These are phyloP conservation scores for Cnidoscolus chayamansa DNA, from an alignment of 441 rosid species.

Conservation along the genomic window DNA sequence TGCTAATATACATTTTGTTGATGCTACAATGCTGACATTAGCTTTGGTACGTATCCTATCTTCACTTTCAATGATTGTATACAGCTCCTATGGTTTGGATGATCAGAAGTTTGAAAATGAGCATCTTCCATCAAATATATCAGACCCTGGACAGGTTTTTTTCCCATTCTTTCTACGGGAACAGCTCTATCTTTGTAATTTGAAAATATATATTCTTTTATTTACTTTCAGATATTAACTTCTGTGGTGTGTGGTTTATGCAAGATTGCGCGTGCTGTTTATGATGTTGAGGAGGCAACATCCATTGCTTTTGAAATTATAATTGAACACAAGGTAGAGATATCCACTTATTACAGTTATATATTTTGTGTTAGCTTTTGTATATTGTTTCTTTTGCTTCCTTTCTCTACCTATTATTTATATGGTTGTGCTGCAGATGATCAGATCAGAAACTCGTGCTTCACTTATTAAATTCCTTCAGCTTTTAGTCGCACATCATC, in stretches of 20 bases:
- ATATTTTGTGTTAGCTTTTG: slow-evolving; percentile 3
- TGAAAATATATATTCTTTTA: not conserved
- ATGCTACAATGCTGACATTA: slow-evolving; percentile 3
- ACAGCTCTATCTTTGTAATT: slow-evolving; percentile 15
- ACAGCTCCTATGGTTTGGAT: slow-evolving; percentile 77
- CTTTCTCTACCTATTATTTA: slow-evolving; percentile 1
- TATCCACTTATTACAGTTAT: slow-evolving; percentile 9
- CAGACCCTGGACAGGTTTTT: slow-evolving; percentile 70
- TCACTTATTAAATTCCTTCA: slow-evolving; percentile 78
- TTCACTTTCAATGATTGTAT: slow-evolving; percentile 20
- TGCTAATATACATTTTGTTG: not conserved
- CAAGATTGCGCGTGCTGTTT: slow-evolving; percentile 84
- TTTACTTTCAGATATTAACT: slow-evolving; percentile 21
- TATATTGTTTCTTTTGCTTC: not conserved
- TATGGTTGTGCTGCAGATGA: slow-evolving; percentile 48
- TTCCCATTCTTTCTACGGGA: slow-evolving; percentile 6
- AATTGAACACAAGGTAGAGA: slow-evolving; percentile 56
- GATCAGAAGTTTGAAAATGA: slow-evolving; percentile 81
- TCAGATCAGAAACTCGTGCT: slow-evolving; percentile 68
- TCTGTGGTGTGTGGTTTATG: slow-evolving; percentile 20
- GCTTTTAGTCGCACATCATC: slow-evolving; percentile 87
- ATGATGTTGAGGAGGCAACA: slow-evolving; percentile 94
- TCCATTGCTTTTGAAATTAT: slow-evolving; percentile 72
- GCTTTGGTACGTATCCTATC: slow-evolving; percentile 21
- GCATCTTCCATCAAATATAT: slow-evolving; percentile 50